Evolutionary conservation across 345 rosid genomes (phyloP).

Genomic region (Salix dunnii): DNA sequence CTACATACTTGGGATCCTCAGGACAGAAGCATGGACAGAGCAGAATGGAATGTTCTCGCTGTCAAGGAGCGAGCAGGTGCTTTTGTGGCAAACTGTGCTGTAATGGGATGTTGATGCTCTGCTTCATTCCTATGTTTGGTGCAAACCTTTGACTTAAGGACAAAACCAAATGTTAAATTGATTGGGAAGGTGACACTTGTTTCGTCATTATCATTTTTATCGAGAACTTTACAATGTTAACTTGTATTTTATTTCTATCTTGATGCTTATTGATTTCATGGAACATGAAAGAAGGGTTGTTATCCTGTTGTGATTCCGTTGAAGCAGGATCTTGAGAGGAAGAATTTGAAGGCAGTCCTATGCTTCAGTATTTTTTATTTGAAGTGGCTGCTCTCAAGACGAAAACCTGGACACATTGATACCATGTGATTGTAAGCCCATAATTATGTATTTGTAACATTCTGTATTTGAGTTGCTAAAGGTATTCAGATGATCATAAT

Average conservation of each 20-base stretch:
- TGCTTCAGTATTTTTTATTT: not conserved
- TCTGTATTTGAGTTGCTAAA: not conserved
- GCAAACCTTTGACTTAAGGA: constrained; percentile 5
- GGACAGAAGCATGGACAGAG: constrained; percentile 50
- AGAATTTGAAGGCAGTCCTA: not conserved
- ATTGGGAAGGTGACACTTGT: constrained; percentile 11
- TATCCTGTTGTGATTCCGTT: not conserved
- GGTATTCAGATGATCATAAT: constrained; percentile 12
- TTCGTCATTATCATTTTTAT: constrained; percentile 6
- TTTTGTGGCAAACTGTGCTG: constrained; percentile 82
- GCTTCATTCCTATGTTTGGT: not conserved
- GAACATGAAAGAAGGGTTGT: not conserved
- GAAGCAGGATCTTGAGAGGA: not conserved
- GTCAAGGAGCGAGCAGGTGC: constrained; percentile 72
- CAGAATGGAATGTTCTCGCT: constrained; percentile 79
- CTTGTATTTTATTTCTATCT: not conserved
- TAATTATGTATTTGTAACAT: not conserved
- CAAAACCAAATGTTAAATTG: constrained; percentile 7
- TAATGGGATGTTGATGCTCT: constrained; percentile 56
- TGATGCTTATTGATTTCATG: constrained; percentile 8
- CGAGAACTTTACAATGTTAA: constrained; percentile 2
- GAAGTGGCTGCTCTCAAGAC: not conserved
- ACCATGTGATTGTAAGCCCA: constrained; percentile 1
- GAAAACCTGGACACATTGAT: not conserved
- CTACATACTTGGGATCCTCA: constrained; percentile 76